These are phyloP conservation scores for Cyberlindnera misumaiensis DNA, from an alignment of 805 yeast genomes.

Conservation along the genomic window DNA sequence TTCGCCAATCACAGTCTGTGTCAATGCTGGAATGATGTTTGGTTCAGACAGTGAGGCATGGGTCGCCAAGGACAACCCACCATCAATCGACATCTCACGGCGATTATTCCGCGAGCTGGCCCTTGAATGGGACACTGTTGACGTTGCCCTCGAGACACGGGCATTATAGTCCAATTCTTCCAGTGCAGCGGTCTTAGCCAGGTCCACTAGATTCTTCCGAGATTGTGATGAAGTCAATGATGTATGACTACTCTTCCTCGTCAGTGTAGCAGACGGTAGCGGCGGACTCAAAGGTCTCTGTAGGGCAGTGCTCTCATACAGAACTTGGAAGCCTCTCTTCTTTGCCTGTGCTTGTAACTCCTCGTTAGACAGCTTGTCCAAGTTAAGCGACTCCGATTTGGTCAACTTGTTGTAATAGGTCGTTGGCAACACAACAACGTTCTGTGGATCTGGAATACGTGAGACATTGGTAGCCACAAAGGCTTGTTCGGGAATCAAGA, in stretches of 20 bases:
- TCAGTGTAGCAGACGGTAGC: slow-evolving; percentile 2
- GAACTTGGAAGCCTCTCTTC: slow-evolving; percentile 40
- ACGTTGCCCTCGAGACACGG: slow-evolving; percentile 13
- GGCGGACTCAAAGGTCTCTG: background rate
- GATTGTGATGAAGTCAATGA: slow-evolving; percentile 20
- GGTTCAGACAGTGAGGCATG: slow-evolving; percentile 60
- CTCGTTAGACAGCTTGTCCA: slow-evolving; percentile 40
- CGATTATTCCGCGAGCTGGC: slow-evolving; percentile 11
- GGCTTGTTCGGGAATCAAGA: slow-evolving; percentile 52
- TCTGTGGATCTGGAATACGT: slow-evolving; percentile 44
- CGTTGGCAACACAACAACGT: slow-evolving; percentile 58
- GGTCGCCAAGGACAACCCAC: slow-evolving; percentile 39
- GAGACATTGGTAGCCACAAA: slow-evolving; percentile 59
- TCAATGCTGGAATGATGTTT: slow-evolving; percentile 75
- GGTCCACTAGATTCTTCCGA: slow-evolving; percentile 23
- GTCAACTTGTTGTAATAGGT: slow-evolving; percentile 55
- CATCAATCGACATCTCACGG: slow-evolving; percentile 26
- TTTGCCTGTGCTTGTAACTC: slow-evolving; percentile 38
- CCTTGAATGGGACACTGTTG: slow-evolving; percentile 9
- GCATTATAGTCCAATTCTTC: slow-evolving; percentile 21
- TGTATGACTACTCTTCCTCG: slow-evolving; percentile 17
- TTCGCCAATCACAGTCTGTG: slow-evolving; percentile 93
- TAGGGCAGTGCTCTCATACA: slow-evolving; percentile 9
- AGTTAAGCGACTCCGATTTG: slow-evolving; percentile 35
- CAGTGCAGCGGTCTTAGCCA: slow-evolving; percentile 22